These are phyloP conservation scores for Aureobasidium sp. DNA, from an alignment of 2,329 filamentous ascomycete genomes.

Conservation along the genomic window DNA sequence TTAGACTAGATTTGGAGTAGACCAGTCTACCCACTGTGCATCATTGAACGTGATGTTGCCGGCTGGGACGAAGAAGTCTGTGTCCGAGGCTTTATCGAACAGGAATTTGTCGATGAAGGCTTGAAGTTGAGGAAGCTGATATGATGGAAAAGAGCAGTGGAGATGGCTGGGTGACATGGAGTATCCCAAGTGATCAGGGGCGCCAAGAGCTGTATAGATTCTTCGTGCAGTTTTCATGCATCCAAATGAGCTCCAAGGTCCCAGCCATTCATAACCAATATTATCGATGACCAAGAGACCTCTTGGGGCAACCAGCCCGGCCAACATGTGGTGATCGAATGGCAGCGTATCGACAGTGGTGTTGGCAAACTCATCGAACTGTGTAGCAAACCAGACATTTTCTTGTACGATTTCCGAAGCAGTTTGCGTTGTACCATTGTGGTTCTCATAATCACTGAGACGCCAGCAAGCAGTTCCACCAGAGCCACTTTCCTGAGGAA, in stretches of 20 bases:
- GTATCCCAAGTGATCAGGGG: constrained; percentile 51
- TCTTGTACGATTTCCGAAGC: constrained; percentile 52
- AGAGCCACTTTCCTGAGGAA: constrained; percentile 57
- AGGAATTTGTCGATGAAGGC: constrained; percentile 52
- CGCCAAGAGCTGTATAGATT: constrained; percentile 50
- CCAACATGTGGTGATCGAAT: constrained; percentile 53
- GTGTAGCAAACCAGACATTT: constrained; percentile 57
- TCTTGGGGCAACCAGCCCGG: constrained; percentile 50
- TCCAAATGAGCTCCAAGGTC: constrained; percentile 49
- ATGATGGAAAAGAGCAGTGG: constrained; percentile 51
- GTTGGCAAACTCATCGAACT: constrained; percentile 47
- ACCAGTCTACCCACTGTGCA: constrained; percentile 13
- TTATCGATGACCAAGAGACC: constrained; percentile 53
- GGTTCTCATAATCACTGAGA: constrained; percentile 33
- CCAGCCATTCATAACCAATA: constrained; percentile 52
- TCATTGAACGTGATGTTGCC: constrained; percentile 31
- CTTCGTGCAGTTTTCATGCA: constrained; percentile 51
- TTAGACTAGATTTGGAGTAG: constrained; percentile 4
- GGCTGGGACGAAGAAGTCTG: constrained; percentile 24
- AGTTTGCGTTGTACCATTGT: constrained; percentile 53
- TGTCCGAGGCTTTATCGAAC: constrained; percentile 30
- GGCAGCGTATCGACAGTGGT: constrained; percentile 41
- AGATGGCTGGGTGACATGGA: constrained; percentile 48
- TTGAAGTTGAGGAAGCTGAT: constrained; percentile 46
- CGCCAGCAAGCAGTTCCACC: constrained; percentile 56